Base-by-base conservation (phyloP, 805 yeast species). In the Yarrowia phangngaensis region DNA sequence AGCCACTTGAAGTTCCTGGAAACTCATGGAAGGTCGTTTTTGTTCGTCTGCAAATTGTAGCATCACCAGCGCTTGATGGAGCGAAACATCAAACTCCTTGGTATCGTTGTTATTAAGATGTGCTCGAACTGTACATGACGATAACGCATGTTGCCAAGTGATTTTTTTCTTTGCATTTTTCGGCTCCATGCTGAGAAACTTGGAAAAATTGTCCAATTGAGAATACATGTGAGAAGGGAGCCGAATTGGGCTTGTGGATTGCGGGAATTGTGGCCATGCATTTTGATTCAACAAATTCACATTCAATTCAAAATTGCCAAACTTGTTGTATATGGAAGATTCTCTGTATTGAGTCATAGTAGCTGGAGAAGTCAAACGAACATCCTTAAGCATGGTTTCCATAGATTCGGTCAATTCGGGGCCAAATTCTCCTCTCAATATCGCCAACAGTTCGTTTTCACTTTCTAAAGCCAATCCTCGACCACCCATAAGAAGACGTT, bases 371-470 rank as follows among this genome's bases (percentile, higher is more conserved):
- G 85, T 74, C 57, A 82, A 77, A 70, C 45, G 23, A 9, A 92
- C 85, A 67, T 92, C 98, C 61, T 81, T 83, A 63, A 92, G 85
- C 98, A 92, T 92, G 57, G 86, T 84, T 14, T 95, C 84, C 66
- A 92, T 83, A 63, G 86, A 87, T 36, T 86, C 80, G 0, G 97
- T 88, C 62, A 88, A 90, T 59, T 88, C 96, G 60, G 82, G 71
- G 15, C 94, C 86, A 65, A 90, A 89, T 54, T 83, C 94, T 50
- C 82, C 81, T 62, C 86, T 90, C 55, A 92, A 72, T 59, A 82
- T 76, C 56, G 86, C 85, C 54, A 92, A 83, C 48, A 90, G 78
- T 43, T 76, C 66, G 57, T 85, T 88, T 68, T 90, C 98, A 38
- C 73, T 72, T 54, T 81, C 88, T 46, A 83, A 89, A 35, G 84